Evolutionary conservation across 805 yeast species (phyloP).

Genomic region (Yarrowia osloensis): DNA sequence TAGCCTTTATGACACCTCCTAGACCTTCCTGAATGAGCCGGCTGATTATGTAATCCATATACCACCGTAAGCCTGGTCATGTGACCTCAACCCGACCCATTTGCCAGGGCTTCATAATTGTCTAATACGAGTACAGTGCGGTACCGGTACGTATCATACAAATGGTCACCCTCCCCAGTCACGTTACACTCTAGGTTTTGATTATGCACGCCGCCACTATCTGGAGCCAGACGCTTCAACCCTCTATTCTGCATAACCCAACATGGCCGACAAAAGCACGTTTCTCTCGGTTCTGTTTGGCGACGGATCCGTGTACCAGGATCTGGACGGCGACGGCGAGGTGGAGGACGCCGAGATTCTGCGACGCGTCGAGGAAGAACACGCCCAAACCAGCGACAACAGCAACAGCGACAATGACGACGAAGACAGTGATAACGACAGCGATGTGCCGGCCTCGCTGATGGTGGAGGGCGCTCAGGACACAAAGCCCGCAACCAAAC

Average conservation of each 20-base stretch:
- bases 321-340: slow-evolving; percentile 16
- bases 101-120: too few relatives aligned
- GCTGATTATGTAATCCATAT: too few relatives aligned
- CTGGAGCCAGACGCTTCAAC: neutral
- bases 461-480: neutral
- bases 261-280: slow-evolving; percentile 26
- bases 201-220: slow-evolving; percentile 29
- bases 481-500: neutral
- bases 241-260: neutral
- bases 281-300: slow-evolving; percentile 21
- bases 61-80: too few relatives aligned
- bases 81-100: too few relatives aligned
- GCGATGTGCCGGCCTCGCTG: slow-evolving; percentile 5
- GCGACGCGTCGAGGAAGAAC: slow-evolving; percentile 18
- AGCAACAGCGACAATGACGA: neutral
- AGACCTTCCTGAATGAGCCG: too few relatives aligned
- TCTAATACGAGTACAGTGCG: too few relatives aligned
- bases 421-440: slow-evolving; percentile 2
- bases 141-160: too few relatives aligned
- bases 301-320: slow-evolving; percentile 22
- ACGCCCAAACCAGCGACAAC: neutral
- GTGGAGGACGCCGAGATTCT: slow-evolving; percentile 23
- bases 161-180: neutral
- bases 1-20: too few relatives aligned
- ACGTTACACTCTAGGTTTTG: neutral